These are phyloP conservation scores for Plectosphaerella sp. DNA, from an alignment of 2,329 filamentous ascomycete species.

Conservation along the genomic window DNA sequence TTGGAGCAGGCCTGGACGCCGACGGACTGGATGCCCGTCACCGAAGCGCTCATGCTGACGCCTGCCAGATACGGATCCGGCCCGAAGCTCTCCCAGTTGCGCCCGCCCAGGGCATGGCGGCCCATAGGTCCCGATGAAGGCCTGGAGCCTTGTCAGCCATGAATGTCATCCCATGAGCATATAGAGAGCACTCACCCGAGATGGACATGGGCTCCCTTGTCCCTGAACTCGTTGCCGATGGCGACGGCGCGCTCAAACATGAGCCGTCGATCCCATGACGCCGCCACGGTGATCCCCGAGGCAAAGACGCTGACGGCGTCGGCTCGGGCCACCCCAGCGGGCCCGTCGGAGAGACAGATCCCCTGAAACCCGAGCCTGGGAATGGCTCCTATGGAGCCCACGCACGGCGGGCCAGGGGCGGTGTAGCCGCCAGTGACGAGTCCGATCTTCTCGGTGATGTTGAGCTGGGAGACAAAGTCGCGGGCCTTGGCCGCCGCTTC, in stretches of 20 bases:
- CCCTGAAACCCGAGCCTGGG: constrained; percentile 40
- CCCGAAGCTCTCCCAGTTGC: constrained; percentile 60
- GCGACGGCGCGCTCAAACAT: constrained; percentile 61
- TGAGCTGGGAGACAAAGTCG: background rate
- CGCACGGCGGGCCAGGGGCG: constrained; percentile 21
- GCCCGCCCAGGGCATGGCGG: constrained; percentile 53
- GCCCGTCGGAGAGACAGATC: constrained; percentile 43
- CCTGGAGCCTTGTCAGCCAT: constrained; percentile 19
- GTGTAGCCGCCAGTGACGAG: background rate
- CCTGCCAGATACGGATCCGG: constrained; percentile 70
- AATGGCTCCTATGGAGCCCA: constrained; percentile 40
- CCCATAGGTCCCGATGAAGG: constrained; percentile 68
- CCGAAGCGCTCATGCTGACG: constrained; percentile 62
- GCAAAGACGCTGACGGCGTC: constrained; percentile 44
- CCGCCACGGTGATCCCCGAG: constrained; percentile 40
- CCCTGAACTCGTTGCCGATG: constrained; percentile 72
- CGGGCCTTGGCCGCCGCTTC: background rate
- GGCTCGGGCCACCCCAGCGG: constrained; percentile 42
- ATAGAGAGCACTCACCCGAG: constrained; percentile 42
- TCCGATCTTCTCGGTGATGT: constrained; percentile 21
- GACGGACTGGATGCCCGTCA: constrained; percentile 70
- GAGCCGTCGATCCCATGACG: constrained; percentile 44
- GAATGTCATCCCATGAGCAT: no score
- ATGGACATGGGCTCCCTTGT: constrained; percentile 74
- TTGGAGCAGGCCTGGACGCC: constrained; percentile 69